Evolutionary conservation across 1,284 basidiomycete genomes (phyloP).

Genomic region (Mycosarcoma maydis): DNA sequence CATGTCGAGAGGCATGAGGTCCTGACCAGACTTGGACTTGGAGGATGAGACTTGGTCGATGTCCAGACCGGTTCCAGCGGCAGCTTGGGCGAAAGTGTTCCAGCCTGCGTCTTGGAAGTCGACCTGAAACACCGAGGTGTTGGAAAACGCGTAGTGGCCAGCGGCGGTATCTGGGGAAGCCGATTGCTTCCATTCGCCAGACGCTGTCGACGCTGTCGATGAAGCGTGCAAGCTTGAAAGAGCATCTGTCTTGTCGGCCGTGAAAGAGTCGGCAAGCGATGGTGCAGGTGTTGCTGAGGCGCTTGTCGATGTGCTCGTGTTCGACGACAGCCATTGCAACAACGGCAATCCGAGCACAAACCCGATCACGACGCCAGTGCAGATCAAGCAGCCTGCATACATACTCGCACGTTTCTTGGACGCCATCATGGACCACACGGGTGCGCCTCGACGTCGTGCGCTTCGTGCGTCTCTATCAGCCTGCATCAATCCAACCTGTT

Average conservation of each 20-base stretch:
- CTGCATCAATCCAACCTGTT: constrained; percentile 54
- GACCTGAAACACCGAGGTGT: constrained; percentile 28
- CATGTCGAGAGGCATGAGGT: constrained; percentile 49
- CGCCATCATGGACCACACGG: too few species aligned
- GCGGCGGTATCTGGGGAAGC: constrained; percentile 32
- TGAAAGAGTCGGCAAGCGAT: too few species aligned
- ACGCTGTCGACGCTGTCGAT: not conserved
- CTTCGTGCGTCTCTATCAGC: constrained; percentile 26
- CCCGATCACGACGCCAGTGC: constrained; percentile 31
- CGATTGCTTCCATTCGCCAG: constrained; percentile 20
- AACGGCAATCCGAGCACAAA: constrained; percentile 35
- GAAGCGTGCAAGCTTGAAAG: too few species aligned
- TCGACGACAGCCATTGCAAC: constrained; percentile 46
- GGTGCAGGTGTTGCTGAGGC: not conserved
- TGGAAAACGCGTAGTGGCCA: constrained; percentile 36
- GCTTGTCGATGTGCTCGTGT: constrained; percentile 1
- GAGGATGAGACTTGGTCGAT: constrained; percentile 20
- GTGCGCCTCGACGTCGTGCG: too few species aligned
- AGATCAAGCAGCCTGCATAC: constrained; percentile 28
- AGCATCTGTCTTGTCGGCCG: too few species aligned
- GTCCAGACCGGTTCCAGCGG: constrained; percentile 15
- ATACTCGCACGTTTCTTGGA: not conserved
- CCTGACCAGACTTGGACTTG: constrained; percentile 20
- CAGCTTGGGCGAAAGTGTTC: constrained; percentile 22
- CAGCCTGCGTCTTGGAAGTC: constrained; percentile 47